These are phyloP conservation scores for Elymus sibiricus DNA, from an alignment of 176 grass and related monocot species.

Conservation along the genomic window DNA sequence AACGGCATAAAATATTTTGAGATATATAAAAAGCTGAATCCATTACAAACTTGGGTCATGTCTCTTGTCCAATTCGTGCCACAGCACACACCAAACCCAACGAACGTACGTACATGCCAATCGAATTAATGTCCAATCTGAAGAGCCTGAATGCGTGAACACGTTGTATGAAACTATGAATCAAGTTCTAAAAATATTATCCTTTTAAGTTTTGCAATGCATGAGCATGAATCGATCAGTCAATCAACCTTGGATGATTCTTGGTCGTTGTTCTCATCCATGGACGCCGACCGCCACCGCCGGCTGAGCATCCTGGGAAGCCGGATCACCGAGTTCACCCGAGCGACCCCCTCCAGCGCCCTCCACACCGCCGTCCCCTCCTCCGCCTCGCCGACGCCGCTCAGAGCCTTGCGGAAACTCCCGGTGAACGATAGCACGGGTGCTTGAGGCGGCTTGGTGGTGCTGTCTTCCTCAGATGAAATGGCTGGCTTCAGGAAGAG, in stretches of 20 bases:
- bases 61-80: background rate
- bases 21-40: background rate
- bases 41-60: background rate
- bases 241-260: slow-evolving; percentile 39
- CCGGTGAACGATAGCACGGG: slow-evolving; percentile 17
- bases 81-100: background rate
- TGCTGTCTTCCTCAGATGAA: background rate
- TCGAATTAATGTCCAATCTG: background rate
- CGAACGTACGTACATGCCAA: background rate
- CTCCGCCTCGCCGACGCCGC: background rate
- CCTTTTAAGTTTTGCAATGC: background rate
- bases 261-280: slow-evolving; percentile 33
- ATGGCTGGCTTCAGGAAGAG: slow-evolving; percentile 49
- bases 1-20: background rate
- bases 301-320: slow-evolving; percentile 56
- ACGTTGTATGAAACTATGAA: background rate
- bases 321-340: slow-evolving; percentile 66
- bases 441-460: background rate
- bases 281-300: slow-evolving; percentile 38
- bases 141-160: background rate
- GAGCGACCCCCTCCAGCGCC: slow-evolving; percentile 55
- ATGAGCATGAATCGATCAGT: background rate
- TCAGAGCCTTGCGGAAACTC: slow-evolving; percentile 50
- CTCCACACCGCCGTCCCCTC: slow-evolving; percentile 43
- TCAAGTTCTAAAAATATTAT: background rate